Conservation (phyloP, 306 rosid genomes). For the Potentilla sterilis region DNA sequence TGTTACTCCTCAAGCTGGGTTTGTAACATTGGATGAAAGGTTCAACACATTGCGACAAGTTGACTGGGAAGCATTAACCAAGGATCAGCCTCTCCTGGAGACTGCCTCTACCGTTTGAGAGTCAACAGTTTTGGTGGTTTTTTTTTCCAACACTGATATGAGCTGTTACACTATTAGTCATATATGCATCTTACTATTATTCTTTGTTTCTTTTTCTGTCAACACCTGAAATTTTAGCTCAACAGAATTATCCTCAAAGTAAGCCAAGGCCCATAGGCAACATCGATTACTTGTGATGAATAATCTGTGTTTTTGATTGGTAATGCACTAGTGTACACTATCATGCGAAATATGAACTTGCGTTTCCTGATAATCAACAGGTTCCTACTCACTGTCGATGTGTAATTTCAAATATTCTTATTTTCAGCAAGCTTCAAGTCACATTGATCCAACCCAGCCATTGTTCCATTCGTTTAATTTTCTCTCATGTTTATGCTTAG, state of each 20-base stretch:
- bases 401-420: background rate
- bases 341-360: background rate
- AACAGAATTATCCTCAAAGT: background rate
- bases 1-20: conserved; percentile 55
- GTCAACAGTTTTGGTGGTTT: conserved; percentile 9
- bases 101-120: conserved; percentile 34
- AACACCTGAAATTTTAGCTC: background rate
- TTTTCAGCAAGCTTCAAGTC: background rate
- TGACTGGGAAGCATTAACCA: conserved; percentile 66
- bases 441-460: background rate
- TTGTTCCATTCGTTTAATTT: no score
- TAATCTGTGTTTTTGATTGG: background rate
- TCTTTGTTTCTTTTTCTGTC: background rate
- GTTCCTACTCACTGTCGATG: background rate
- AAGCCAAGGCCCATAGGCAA: background rate
- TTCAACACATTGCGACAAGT: conserved; percentile 53
- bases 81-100: conserved; percentile 46
- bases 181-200: background rate
- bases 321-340: background rate
- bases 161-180: background rate
- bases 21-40: conserved; percentile 60
- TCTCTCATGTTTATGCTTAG: background rate
- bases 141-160: background rate
- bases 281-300: background rate
- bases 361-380: background rate